A percentile compares a stretch with the other conserved stretches of the same genome.
phyloP scores from a whole-genome alignment of 768 basidiomycete genomes.

The Sporobolomyces phaffii region DNA sequence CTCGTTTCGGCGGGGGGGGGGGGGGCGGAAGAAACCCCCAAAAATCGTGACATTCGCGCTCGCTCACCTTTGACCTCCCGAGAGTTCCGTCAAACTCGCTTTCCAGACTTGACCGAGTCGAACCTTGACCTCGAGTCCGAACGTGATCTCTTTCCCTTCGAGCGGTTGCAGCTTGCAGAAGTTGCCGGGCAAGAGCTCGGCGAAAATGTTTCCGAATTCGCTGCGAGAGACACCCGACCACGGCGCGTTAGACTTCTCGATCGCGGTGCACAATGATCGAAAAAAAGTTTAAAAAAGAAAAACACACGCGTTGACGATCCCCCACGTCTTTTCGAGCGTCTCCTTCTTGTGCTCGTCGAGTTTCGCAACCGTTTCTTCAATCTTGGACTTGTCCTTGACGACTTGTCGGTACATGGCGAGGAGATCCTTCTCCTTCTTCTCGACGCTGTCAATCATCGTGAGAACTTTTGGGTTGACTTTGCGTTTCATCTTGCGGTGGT shows the following conservation, averaged over 20 bases:
- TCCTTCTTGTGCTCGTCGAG: conserved; percentile 91
- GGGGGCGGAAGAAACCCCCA: no score
- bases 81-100: conserved; percentile 90
- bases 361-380: conserved; percentile 85
- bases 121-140: conserved; percentile 96
- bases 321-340: conserved; percentile 89
- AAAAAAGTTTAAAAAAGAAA: no score
- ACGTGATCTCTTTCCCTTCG: conserved; percentile 85
- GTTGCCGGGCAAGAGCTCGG: conserved; percentile 88
- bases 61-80: conserved; percentile 91
- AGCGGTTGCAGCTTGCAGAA: conserved; percentile 91
- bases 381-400: conserved; percentile 86
- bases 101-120: conserved; percentile 94
- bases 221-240: no score
- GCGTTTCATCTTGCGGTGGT: conserved; percentile 83
- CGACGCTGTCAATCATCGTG: conserved; percentile 94
- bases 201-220: conserved; percentile 94
- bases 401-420: conserved; percentile 84
- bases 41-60: no score
- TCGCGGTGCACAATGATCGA: no score
- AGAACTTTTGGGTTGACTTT: conserved; percentile 93
- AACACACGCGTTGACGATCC: conserved; percentile 76
- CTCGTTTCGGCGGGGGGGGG: no score
- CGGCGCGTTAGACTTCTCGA: no score
- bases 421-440: conserved; percentile 81